Conservation (phyloP, 257 asterid genomes). For the Prunella vulgaris region DNA sequence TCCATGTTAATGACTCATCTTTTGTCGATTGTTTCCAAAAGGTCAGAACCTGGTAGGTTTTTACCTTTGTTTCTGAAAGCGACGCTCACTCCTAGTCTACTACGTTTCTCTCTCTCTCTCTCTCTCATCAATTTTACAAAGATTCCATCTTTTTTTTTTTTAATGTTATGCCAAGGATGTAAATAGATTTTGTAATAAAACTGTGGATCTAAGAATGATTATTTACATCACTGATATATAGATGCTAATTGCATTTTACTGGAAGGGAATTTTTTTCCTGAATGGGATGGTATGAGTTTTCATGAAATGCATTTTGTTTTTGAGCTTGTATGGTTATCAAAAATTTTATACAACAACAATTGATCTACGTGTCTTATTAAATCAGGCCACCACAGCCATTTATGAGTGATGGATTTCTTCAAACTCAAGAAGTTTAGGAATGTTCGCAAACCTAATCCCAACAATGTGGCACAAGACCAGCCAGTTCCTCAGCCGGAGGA, state of each 20-base stretch:
- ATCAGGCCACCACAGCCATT: too few species aligned
- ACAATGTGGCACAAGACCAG: constrained; percentile 34
- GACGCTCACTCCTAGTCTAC: constrained; percentile 16
- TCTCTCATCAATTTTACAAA: not conserved
- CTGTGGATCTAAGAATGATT: constrained; percentile 30
- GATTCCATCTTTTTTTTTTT: not conserved
- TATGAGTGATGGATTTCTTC: constrained; percentile 72
- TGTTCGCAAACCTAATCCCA: constrained; percentile 49
- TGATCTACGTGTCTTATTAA: too few species aligned
- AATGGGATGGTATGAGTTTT: constrained; percentile 1
- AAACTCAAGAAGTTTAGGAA: constrained; percentile 59
- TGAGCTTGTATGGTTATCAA: too few species aligned
- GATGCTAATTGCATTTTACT: not conserved
- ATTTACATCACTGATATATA: too few species aligned
- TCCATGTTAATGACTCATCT: not conserved
- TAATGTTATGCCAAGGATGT: not conserved
- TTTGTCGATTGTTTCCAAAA: not conserved
- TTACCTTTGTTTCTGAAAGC: constrained; percentile 15
- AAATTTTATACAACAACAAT: too few species aligned
- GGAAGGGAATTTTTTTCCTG: not conserved
- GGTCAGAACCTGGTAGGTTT: not conserved
- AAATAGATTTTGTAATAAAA: not conserved
- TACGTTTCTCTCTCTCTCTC: not conserved
- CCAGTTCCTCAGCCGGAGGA: constrained; percentile 52
- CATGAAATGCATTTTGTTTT: not conserved